Evolutionary conservation across 768 basidiomycete genomes (phyloP), one percentile per base, ranked within the genome.

Genomic region (Termitomyces sp.): DNA sequence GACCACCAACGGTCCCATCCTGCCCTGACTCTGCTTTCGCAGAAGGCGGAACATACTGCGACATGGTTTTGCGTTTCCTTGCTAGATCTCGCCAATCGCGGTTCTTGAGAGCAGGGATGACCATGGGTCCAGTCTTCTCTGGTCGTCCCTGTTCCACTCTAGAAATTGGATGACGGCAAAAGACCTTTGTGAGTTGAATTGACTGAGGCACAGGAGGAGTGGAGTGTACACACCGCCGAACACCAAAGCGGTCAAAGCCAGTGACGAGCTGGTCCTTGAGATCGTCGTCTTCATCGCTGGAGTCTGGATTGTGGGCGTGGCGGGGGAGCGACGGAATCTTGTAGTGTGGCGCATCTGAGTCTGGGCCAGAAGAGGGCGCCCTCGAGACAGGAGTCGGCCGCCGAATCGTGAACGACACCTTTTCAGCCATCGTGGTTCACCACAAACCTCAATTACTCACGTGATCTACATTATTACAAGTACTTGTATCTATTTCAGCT

Each of bases 1-100:
- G 81, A 0, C 89, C 90, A 46, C 89, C 91, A 4, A 89, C 85
- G 55, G 87, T 87, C 20, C 89, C 89, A 64, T 91, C 87, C 46
- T 76, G 74, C 8, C 89, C 86, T 2, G 82, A 83, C 24, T 74
- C 60, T 16, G 78, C 82, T 42, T 75, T 75, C 2, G 81, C 83
- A 34, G 84, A 81, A 2, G 81, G 79, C 1, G 93, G 93, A 9
- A 93, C 76, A 66, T 83, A 94, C 45, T 82, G 79, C 13, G 73
- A 71, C 9, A 68, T 76, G 30, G 71, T 75, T 46, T 79, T 84
- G 66, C 89, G 78, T 68, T 84, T 87, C 44, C 88, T 79, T 16
- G 91, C 91, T 8, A 85, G 73, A 54, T 86, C 89, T 44, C 93
- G 78, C 96, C 96, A 99, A 69, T 99, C 95, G 30, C 85, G 82